These are phyloP conservation scores for Acorus gramineus DNA, from an alignment of 106 monocot species.

Conservation along the genomic window DNA sequence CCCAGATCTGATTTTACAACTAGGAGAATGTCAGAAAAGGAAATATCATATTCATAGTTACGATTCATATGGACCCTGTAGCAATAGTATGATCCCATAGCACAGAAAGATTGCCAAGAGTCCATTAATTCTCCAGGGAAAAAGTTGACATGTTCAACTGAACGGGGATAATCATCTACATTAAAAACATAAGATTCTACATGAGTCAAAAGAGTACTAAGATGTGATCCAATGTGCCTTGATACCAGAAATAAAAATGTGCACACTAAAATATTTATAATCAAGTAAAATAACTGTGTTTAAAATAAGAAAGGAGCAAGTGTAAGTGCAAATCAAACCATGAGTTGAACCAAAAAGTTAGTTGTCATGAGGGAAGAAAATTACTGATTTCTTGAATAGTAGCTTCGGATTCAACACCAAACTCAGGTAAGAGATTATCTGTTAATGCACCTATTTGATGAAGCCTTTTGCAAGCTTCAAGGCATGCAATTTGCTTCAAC, in stretches of 20 bases:
- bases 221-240: no score
- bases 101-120: conserved; percentile 42
- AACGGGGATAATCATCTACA: conserved; percentile 14
- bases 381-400: conserved; percentile 19
- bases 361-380: background rate
- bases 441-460: conserved; percentile 48
- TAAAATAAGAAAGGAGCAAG: background rate
- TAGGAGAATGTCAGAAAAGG: conserved; percentile 31
- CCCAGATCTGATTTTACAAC: conserved; percentile 49
- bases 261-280: no score
- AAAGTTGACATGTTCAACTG: conserved; percentile 29
- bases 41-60: conserved; percentile 2
- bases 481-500: conserved; percentile 43
- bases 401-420: conserved; percentile 19
- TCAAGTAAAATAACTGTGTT: background rate
- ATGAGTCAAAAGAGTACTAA: background rate
- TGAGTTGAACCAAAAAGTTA: background rate
- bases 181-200: background rate
- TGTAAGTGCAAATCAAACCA: background rate
- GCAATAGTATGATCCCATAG: conserved; percentile 36
- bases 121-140: conserved; percentile 41
- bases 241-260: no score
- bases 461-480: conserved; percentile 43
- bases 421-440: conserved; percentile 43
- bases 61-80: conserved; percentile 37